These are phyloP conservation scores for Cyclospora cayetanensis DNA, from an alignment of 169 alveolate species.

Conservation along the genomic window DNA sequence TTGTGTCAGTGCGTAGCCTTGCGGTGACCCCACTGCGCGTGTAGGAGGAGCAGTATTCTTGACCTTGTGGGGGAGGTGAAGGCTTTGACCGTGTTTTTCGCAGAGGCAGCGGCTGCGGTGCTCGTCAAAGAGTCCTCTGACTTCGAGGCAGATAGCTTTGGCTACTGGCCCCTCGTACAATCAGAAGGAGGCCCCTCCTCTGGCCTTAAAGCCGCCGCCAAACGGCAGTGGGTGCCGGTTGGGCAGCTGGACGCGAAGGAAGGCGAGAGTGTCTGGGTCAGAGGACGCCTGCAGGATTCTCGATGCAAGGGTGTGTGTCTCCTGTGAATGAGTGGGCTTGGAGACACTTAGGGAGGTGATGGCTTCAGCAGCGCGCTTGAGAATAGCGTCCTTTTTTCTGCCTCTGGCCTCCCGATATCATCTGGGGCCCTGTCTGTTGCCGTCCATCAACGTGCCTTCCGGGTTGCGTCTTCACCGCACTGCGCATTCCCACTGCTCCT, in stretches of 20 bases:
- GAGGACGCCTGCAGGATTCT: slow-evolving; percentile 55
- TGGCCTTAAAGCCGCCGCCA: neutral
- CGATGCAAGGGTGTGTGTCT: slow-evolving; percentile 41
- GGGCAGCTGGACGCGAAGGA: neutral
- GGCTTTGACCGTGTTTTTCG: too few relatives aligned
- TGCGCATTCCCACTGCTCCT: neutral
- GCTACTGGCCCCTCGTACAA: neutral
- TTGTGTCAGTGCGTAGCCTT: too few relatives aligned
- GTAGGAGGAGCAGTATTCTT: too few relatives aligned
- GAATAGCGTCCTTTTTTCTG: neutral
- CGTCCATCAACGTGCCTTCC: neutral
- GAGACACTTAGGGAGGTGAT: neutral
- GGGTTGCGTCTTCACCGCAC: neutral
- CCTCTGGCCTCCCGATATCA: neutral
- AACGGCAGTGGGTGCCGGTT: neutral
- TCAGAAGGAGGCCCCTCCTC: slow-evolving; percentile 10
- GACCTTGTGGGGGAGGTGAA: too few relatives aligned
- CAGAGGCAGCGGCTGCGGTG: neutral
- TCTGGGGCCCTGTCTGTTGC: neutral
- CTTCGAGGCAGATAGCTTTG: neutral
- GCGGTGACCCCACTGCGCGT: too few relatives aligned
- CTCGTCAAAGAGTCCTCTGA: neutral
- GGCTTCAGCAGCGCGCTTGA: too few relatives aligned
- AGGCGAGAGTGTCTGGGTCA: slow-evolving; percentile 49
- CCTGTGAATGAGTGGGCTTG: too few relatives aligned